Evolutionary conservation across 73 alveolate species (phyloP).

Genomic region (Tetrahymena borealis): DNA sequence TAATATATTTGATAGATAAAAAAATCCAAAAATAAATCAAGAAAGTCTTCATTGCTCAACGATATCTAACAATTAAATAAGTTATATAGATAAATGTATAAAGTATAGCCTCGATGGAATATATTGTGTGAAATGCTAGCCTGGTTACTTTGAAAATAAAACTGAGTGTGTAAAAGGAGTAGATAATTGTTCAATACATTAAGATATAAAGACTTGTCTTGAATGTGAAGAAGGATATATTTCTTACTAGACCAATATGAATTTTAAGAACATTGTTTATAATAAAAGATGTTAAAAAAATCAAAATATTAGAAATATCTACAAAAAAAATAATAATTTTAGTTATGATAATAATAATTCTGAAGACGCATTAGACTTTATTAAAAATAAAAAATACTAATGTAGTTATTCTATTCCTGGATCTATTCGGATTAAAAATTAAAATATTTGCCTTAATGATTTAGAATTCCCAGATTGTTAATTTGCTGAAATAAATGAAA

Average conservation of each 20-base stretch:
- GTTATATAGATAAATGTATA: not conserved
- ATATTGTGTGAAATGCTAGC: not conserved
- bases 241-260: not conserved
- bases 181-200: not conserved
- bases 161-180: not conserved
- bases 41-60: not conserved
- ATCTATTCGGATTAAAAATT: not conserved
- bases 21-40: not conserved
- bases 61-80: not conserved
- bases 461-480: not conserved
- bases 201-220: not conserved
- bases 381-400: not conserved
- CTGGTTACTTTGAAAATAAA: not conserved
- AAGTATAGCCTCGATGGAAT: not conserved
- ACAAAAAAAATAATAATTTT: not conserved
- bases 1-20: not conserved
- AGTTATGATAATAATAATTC: not conserved
- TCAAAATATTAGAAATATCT: not conserved
- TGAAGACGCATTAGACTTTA: not conserved
- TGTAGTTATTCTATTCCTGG: not conserved
- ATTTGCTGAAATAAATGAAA: not conserved
- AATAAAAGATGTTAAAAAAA: not conserved
- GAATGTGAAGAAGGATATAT: not conserved
- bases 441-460: not conserved
- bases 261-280: not conserved